Base-by-base conservation (phyloP, 2,329 filamentous ascomycete species). In the Aspergillus sp. region DNA sequence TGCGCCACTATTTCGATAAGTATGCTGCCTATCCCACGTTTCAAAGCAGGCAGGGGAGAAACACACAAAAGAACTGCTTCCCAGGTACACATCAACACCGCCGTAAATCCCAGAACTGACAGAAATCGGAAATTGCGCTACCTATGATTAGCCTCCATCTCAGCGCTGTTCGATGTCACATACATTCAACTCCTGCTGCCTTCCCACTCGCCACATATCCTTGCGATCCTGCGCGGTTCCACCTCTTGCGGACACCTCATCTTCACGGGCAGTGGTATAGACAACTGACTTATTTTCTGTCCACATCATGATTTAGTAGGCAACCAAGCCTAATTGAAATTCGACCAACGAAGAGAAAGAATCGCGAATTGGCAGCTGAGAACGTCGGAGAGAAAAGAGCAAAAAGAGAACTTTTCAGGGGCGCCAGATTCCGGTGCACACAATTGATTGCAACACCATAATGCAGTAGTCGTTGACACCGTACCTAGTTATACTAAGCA, bases 41-140 rank as follows among this genome's bases (percentile, higher is more conserved):
- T 13, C 5, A 5, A 3, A 26, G 5, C 9, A 13, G 14, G 9
- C 13, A 17, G 32, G 45, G 17, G 43, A 49, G 17, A 41, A 26
- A 47, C 19, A 8, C 6, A 49, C 49, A 46, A 52, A 4, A 52
- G 56, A 14, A 69, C 61, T 1, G 64, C 66, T 50, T 69, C 66
- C 67, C 67, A 69, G 13, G 65, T 68, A 45, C 63, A 62, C 65
- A 68, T 69, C 36, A 69, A 53, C 43, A 67, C 63, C 46, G 64
- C 62, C 3, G 64, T 64, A 53, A 70, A 71, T 22, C 68, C 66
- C 19, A 68, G 55, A 36, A 68, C 66, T 9, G 67, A 69, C 13
- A 71, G 52, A 35, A 69, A 69, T 49, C 66, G 60, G 47, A 70
- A 69, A 45, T 70, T 70, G 24, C 67, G 59, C 65, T 70, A 51